These are phyloP conservation scores for Aureobasidium namibiae DNA, from an alignment of 2,329 filamentous ascomycete genomes.

Conservation along the genomic window DNA sequence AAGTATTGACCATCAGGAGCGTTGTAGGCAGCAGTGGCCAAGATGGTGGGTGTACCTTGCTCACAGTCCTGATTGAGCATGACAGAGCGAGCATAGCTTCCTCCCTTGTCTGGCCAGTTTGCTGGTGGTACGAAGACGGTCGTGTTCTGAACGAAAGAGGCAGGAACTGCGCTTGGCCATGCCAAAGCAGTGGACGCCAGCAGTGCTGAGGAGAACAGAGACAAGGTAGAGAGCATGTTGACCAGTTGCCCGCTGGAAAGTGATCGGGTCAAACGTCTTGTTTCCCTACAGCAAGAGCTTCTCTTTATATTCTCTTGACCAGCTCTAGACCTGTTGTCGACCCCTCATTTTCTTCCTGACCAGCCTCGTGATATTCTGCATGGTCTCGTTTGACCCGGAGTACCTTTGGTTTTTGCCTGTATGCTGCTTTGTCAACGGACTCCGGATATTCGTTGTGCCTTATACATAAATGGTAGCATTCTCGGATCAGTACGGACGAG, in stretches of 20 bases:
- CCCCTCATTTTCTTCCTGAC: not conserved
- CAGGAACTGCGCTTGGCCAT: slow-evolving; percentile 3
- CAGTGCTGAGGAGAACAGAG: not conserved
- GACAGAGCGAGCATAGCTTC: slow-evolving; percentile 44
- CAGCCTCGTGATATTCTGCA: slow-evolving; percentile 5
- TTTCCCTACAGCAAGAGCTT: not conserved
- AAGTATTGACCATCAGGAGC: slow-evolving; percentile 39
- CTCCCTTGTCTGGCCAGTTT: slow-evolving; percentile 28
- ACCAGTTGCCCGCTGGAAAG: not conserved
- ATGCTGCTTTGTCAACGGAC: not conserved
- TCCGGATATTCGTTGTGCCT: not conserved
- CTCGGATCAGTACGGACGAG: slow-evolving; percentile 2
- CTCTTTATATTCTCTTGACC: not conserved
- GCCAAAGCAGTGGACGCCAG: not conserved
- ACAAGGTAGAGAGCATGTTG: slow-evolving; percentile 5
- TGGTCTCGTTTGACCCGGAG: not conserved
- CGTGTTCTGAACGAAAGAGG: slow-evolving; percentile 12
- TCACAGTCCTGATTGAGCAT: slow-evolving; percentile 34
- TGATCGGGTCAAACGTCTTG: not conserved
- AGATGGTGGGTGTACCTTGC: slow-evolving; percentile 25
- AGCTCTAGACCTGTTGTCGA: not conserved
- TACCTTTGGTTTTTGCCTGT: slow-evolving; percentile 1
- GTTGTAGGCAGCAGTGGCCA: slow-evolving; percentile 51
- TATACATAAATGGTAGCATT: not conserved
- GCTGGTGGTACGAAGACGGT: slow-evolving; percentile 21